Conservation (phyloP, 768 basidiomycete genomes). For the Phaffia tasmanica region DNA sequence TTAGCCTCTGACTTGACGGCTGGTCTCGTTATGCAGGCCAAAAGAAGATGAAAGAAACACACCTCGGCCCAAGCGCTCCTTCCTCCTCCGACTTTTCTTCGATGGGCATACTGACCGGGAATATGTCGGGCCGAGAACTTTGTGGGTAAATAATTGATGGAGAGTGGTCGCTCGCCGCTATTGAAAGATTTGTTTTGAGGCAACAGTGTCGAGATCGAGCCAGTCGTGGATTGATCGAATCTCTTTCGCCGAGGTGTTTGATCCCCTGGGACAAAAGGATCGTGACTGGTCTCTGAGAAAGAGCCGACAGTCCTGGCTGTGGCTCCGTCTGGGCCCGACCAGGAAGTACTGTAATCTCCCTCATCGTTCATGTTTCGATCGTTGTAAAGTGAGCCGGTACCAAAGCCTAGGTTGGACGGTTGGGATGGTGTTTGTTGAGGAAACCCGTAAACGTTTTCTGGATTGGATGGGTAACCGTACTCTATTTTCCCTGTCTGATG, state of each 20-base stretch:
- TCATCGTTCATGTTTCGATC: too few species aligned
- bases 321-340: too few species aligned
- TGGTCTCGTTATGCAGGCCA: constrained; percentile 42
- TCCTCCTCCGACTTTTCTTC: constrained; percentile 52
- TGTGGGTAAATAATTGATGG: constrained; percentile 61
- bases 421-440: too few species aligned
- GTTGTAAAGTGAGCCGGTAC: too few species aligned
- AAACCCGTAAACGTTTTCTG: too few species aligned
- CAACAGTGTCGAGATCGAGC: too few species aligned
- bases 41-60: background rate
- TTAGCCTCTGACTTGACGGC: constrained; percentile 23
- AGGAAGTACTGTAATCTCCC: too few species aligned
- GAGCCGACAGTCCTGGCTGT: background rate
- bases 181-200: too few species aligned
- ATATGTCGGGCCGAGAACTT: constrained; percentile 53
- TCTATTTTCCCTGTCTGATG: too few species aligned
- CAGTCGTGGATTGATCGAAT: too few species aligned
- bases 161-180: constrained; percentile 38
- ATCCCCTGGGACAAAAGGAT: background rate
- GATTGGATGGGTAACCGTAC: too few species aligned
- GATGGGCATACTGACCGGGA: constrained; percentile 42
- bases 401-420: too few species aligned
- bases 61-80: constrained; percentile 48
- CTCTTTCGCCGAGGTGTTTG: background rate
- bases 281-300: constrained; percentile 7